Percentiles rank a stretch among this genome's conserved stretches.
These are phyloP conservation scores for Claviceps arundinis DNA, from an alignment of 2,329 filamentous ascomycete species.

Conservation along the genomic window DNA sequence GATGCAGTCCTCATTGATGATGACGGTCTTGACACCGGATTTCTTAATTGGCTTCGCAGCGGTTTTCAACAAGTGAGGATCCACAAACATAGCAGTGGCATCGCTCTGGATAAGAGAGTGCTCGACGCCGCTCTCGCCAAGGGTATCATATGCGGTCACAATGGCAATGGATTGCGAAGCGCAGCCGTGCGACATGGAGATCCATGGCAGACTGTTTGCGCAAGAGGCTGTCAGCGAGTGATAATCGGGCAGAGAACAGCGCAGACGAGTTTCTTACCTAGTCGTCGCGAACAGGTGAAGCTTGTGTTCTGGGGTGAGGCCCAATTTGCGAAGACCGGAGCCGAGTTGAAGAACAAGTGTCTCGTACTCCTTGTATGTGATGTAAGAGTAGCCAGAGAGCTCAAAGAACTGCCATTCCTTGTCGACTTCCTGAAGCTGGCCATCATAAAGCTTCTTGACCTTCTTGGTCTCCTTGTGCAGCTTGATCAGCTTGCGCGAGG, in stretches of 20 bases:
- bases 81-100: slow-evolving; percentile 73
- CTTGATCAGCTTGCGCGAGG: slow-evolving; percentile 59
- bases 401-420: slow-evolving; percentile 91
- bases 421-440: slow-evolving; percentile 64
- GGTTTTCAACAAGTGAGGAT: slow-evolving; percentile 61
- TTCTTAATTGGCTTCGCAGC: slow-evolving; percentile 42
- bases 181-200: slow-evolving; percentile 64
- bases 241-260: too few relatives aligned
- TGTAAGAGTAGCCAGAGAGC: slow-evolving; percentile 62
- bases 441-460: slow-evolving; percentile 77
- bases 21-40: slow-evolving; percentile 42
- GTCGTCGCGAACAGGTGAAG: slow-evolving; percentile 79
- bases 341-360: slow-evolving; percentile 55
- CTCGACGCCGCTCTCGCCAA: slow-evolving; percentile 70
- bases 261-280: slow-evolving; percentile 34
- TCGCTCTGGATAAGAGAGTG: slow-evolving; percentile 76
- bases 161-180: slow-evolving; percentile 79
- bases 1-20: slow-evolving; percentile 47
- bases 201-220: slow-evolving; percentile 57
- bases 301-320: slow-evolving; percentile 51
- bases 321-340: slow-evolving; percentile 60
- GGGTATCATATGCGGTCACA: slow-evolving; percentile 89
- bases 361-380: slow-evolving; percentile 70
- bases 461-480: slow-evolving; percentile 78
- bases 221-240: neutral